A percentile compares a stretch with the other conserved stretches of the same genome.
Evolutionary conservation across 2,329 filamentous ascomycete species (phyloP).

Genomic region (Thielaviopsis musarum): DNA sequence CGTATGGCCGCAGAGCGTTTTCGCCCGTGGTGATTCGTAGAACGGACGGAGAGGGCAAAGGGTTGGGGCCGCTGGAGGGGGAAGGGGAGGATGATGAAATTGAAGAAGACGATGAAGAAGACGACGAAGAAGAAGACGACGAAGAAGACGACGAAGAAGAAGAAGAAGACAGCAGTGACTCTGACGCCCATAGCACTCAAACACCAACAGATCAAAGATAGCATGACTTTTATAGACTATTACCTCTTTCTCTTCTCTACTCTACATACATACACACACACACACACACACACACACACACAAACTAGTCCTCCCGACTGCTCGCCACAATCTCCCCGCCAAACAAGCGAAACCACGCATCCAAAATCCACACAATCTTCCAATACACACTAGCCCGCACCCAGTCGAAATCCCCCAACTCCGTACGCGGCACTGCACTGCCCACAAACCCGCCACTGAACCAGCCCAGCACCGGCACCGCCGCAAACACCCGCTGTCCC

Average conservation of each 20-base stretch:
- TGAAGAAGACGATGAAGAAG: not conserved
- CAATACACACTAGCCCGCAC: conserved; percentile 49
- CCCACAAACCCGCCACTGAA: conserved; percentile 60
- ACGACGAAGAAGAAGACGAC: not conserved
- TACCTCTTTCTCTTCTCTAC: no score
- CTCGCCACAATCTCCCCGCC: conserved; percentile 38
- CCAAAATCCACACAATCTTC: conserved; percentile 48
- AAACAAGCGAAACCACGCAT: conserved; percentile 40
- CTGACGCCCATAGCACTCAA: not conserved
- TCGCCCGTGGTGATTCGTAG: conserved; percentile 32
- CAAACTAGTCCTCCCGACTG: conserved; percentile 38
- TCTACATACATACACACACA: no score
- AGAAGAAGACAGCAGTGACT: not conserved
- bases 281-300: no score
- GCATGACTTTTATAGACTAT: no score
- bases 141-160: not conserved
- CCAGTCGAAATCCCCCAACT: conserved; percentile 65
- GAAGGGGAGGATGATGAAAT: no score
- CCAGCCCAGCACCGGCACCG: conserved; percentile 54
- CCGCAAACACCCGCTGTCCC: conserved; percentile 44
- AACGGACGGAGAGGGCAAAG: not conserved
- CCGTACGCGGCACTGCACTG: conserved; percentile 54
- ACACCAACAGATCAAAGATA: not conserved
- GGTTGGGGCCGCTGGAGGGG: not conserved
- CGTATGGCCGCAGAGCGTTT: conserved; percentile 38